Percentiles rank a stretch among this genome's conserved stretches.
These are phyloP conservation scores for Trichosanthes truncata DNA, from an alignment of 306 rosid species.

Conservation along the genomic window DNA sequence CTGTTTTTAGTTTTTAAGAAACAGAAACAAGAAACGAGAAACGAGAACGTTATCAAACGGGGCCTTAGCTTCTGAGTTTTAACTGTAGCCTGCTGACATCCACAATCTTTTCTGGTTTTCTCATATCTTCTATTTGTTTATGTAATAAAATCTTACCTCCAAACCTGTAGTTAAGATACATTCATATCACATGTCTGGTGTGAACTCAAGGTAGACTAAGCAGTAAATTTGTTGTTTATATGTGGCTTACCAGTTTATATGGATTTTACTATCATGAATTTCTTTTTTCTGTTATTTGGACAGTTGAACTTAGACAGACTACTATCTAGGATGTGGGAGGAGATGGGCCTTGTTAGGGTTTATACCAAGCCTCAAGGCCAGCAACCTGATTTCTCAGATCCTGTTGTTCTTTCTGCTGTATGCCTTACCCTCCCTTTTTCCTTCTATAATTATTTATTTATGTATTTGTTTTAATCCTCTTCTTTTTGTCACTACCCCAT, in stretches of 20 bases:
- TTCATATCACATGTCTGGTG: background rate
- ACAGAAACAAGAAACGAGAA: no score
- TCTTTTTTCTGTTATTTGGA: conserved; percentile 19
- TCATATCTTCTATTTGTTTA: background rate
- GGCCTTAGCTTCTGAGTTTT: background rate
- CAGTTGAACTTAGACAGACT: conserved; percentile 97
- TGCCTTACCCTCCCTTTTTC: conserved; percentile 22
- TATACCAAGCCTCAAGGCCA: conserved; percentile 99
- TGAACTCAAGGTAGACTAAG: background rate
- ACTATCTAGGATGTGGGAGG: conserved; percentile 96
- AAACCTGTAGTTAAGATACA: conserved; percentile 1
- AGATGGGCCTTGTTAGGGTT: conserved; percentile 96
- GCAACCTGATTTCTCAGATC: conserved; percentile 92
- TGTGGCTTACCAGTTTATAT: background rate
- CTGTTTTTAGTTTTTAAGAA: no score
- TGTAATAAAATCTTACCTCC: background rate
- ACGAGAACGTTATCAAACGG: no score
- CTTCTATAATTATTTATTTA: conserved; percentile 6
- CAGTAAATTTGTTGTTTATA: background rate
- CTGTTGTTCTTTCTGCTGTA: conserved; percentile 93
- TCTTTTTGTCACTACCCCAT: conserved; percentile 16
- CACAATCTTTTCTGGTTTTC: background rate
- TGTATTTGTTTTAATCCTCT: background rate
- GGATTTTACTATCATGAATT: background rate
- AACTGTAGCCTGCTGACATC: background rate